phyloP scores from a whole-genome alignment of 1,284 basidiomycete genomes.

The Trichosporon ovoides region DNA sequence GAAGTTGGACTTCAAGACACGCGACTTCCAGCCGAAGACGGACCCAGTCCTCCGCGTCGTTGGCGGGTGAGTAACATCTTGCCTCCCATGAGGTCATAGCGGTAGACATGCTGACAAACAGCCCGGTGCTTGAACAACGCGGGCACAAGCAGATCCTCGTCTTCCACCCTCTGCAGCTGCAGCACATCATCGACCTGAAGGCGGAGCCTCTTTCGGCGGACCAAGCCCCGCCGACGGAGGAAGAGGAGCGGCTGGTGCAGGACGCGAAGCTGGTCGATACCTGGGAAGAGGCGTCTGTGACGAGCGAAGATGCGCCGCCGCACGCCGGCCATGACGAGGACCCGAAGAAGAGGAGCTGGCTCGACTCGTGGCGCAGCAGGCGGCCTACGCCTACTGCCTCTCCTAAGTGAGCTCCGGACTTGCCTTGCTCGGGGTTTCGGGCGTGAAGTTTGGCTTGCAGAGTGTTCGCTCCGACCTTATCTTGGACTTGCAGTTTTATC shows the following conservation, averaged over 20 bases:
- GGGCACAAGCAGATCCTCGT: conserved; percentile 1
- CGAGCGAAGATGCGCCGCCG: conserved; percentile 4
- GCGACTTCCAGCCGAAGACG: conserved; percentile 11
- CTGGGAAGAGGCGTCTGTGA: conserved; percentile 5
- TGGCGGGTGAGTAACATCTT: conserved; percentile 1
- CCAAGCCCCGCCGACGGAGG: background rate
- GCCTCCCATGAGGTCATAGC: background rate
- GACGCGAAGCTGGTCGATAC: background rate
- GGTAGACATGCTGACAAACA: background rate
- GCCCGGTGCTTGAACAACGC: background rate
- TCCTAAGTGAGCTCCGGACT: too few species aligned
- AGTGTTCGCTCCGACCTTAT: too few species aligned
- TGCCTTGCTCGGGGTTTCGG: too few species aligned
- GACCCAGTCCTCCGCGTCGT: conserved; percentile 5
- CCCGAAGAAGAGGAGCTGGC: background rate
- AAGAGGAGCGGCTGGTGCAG: background rate
- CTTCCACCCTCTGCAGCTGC: conserved; percentile 5
- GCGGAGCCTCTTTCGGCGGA: background rate
- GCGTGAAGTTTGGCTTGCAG: too few species aligned
- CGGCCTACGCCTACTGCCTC: too few species aligned
- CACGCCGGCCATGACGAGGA: background rate
- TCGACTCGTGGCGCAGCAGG: conserved; percentile 2
- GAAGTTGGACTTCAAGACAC: conserved; percentile 8
- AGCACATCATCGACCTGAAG: conserved; percentile 7
- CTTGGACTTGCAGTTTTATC: too few species aligned